phyloP scores from a whole-genome alignment of 139 green algal species.

The Chlorella sp. region DNA sequence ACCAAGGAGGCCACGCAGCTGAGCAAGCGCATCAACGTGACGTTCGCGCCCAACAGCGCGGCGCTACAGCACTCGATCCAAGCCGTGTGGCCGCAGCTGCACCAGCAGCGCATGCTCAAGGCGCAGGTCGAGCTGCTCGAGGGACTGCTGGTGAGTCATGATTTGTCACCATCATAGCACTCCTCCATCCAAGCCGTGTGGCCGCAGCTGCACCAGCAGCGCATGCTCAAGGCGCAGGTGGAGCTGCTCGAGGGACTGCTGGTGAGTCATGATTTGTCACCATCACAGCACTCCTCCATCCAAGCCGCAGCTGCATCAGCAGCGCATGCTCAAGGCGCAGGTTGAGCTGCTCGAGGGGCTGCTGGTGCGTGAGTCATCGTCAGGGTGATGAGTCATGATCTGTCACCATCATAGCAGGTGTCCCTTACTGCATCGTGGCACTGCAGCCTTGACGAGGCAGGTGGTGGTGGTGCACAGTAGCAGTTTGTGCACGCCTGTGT shows the following conservation, averaged over 20 bases:
- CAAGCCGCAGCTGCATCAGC: conserved; percentile 30
- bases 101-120: conserved; percentile 34
- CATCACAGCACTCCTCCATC: too few species aligned
- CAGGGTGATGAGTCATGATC: too few species aligned
- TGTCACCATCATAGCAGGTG: too few species aligned
- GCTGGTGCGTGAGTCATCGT: too few species aligned
- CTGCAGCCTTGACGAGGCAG: too few species aligned
- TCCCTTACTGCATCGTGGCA: conserved; percentile 26
- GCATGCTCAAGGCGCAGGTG: conserved; percentile 24
- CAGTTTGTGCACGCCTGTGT: too few species aligned
- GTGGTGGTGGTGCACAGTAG: too few species aligned
- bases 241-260: conserved; percentile 54
- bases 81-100: conserved; percentile 37
- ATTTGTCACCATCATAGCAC: too few species aligned
- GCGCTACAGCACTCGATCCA: conserved; percentile 17
- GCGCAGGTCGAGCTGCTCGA: conserved; percentile 42
- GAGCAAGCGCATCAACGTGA: conserved; percentile 30
- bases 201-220: conserved; percentile 42
- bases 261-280: too few species aligned
- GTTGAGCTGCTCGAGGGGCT: conserved; percentile 51
- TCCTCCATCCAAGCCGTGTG: conserved; percentile 22
- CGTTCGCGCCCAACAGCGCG: conserved; percentile 12
- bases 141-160: conserved; percentile 54
- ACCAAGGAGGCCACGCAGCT: conserved; percentile 48
- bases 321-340: conserved; percentile 31